Conservation (phyloP, 805 yeast genomes). For the Wickerhamomyces ciferrii region DNA sequence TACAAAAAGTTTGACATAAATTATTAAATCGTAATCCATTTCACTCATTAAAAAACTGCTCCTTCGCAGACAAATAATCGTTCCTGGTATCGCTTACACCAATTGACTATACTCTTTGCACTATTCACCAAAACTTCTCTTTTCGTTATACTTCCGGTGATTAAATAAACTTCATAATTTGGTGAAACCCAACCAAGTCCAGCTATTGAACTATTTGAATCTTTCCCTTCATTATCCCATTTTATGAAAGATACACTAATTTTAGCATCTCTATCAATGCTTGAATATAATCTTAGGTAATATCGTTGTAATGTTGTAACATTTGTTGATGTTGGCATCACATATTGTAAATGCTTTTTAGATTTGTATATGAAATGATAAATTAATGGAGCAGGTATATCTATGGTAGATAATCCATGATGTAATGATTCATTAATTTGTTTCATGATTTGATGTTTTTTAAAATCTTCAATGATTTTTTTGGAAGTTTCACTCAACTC, state of each 20-base stretch:
- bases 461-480: slow-evolving; percentile 40
- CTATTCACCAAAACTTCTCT: slow-evolving; percentile 54
- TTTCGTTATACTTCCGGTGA: slow-evolving; percentile 52
- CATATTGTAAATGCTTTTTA: slow-evolving; percentile 60
- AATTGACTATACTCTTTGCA: slow-evolving; percentile 58
- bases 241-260: slow-evolving; percentile 41
- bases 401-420: slow-evolving; percentile 40
- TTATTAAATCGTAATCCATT: not conserved
- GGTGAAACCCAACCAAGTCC: slow-evolving; percentile 54
- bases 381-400: slow-evolving; percentile 51
- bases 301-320: slow-evolving; percentile 14
- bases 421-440: slow-evolving; percentile 29
- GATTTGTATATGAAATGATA: slow-evolving; percentile 82
- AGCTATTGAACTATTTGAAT: slow-evolving; percentile 18
- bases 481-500: slow-evolving; percentile 61
- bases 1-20: not conserved
- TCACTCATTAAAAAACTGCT: slow-evolving; percentile 41
- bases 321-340: slow-evolving; percentile 26
- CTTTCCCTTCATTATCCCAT: slow-evolving; percentile 27
- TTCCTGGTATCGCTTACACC: slow-evolving; percentile 72
- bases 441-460: slow-evolving; percentile 28
- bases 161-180: slow-evolving; percentile 55
- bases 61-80: slow-evolving; percentile 74
- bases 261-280: slow-evolving; percentile 24
- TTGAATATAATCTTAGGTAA: slow-evolving; percentile 18